Conservation (phyloP, 1,284 basidiomycete genomes). For the Trametes polyzona region DNA sequence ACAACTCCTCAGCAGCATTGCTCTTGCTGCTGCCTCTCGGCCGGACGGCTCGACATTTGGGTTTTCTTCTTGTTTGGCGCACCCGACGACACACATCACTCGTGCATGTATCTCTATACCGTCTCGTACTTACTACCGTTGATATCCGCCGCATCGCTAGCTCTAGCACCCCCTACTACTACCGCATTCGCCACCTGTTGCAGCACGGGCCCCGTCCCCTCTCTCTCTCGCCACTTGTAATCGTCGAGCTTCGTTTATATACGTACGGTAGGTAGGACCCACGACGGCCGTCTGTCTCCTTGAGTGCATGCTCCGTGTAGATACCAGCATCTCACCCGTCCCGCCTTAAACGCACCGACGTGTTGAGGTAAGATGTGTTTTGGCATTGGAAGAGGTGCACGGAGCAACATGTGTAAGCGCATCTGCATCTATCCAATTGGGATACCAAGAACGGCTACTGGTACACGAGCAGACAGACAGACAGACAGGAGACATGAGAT, state of each 20-base stretch:
- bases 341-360: neutral
- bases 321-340: slow-evolving; percentile 2
- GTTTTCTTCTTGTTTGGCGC: slow-evolving; percentile 21
- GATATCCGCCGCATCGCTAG: slow-evolving; percentile 25
- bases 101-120: slow-evolving; percentile 30
- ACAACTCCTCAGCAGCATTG: neutral
- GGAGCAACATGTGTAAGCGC: too few relatives aligned
- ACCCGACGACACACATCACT: too few relatives aligned
- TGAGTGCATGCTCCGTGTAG: slow-evolving; percentile 24
- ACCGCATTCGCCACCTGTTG: slow-evolving; percentile 29
- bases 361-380: neutral
- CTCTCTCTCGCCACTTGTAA: slow-evolving; percentile 29
- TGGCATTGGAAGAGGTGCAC: too few relatives aligned
- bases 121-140: too few relatives aligned
- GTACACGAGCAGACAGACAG: too few relatives aligned
- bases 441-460: too few relatives aligned
- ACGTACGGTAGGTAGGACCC: slow-evolving; percentile 27
- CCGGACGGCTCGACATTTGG: slow-evolving; percentile 18
- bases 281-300: slow-evolving; percentile 14
- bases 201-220: too few relatives aligned
- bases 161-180: too few relatives aligned
- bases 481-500: too few relatives aligned
- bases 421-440: too few relatives aligned
- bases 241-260: slow-evolving; percentile 15
- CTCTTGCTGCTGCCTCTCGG: slow-evolving; percentile 8